Evolutionary conservation across 148 eudicot genomes (phyloP), one percentile per base, ranked within the genome.

Genomic region (Rhododendron ovatum): DNA sequence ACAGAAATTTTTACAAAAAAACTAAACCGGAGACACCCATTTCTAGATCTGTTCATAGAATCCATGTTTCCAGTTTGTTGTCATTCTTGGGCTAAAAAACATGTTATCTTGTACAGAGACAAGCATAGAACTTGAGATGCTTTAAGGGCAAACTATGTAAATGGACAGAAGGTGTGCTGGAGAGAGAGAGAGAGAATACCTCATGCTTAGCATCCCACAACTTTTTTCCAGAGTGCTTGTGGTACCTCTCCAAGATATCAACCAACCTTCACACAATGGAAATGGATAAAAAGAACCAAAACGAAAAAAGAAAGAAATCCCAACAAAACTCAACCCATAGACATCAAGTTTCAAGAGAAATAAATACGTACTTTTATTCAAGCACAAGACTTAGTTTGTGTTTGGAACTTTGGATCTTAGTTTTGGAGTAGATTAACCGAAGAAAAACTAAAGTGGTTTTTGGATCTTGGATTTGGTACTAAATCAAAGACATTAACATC

Each of bases 131-230:
- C 69, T 67, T 83, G 22, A 77, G 80, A 87, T 88, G 90, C 88
- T 88, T 81, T 37, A 26, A 82, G 67, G 79, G 39, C 50, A 43
- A 13, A 82, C 35, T 15, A 50, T 74, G 50, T 33, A 74, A 4
- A 74, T 74, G 39, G 77, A 53, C 65, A 74, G 35, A 75, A 51
- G 80, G 53, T 45, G 0, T 9, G 79, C 2, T 4, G 3, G 81
- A 48, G 47, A 6, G 24, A 77, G 10, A 15, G 50, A 81, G 24
- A 71, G 39, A 71, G 39, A 71, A 43, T 80, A 94, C 98, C 91
- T 95, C 96, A 95, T 96, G 98, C 78, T 93, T 95, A 33, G 95
- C 95, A 93, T 96, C 98, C 98, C 98, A 96, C 17, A 96, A 91
- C 88, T 88, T 93, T 55, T 88, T 91, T 35, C 95, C 98, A 28